Base-by-base conservation (phyloP, 805 yeast species). In the Metschnikowia cerradonensis region DNA sequence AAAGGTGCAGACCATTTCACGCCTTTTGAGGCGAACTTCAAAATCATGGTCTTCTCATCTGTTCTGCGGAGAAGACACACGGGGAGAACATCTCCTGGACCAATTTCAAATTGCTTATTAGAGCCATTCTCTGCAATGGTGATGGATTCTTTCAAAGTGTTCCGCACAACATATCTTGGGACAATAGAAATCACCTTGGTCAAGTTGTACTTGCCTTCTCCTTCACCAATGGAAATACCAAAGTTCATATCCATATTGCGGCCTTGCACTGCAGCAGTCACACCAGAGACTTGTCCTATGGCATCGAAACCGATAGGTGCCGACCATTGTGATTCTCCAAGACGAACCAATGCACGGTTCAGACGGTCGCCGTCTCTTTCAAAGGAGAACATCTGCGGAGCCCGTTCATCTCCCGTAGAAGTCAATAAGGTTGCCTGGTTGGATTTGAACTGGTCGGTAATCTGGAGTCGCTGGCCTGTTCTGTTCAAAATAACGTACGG, bases 1-100 rank as follows among this genome's bases (percentile, higher is more conserved):
- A 95, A 90, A 1, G 98, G 95, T 0, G 97, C 83, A 0, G 97
- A 88, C 96, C 96, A 90, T 31, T 78, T 73, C 1, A 84, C 71
- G 7, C 77, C 73, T 5, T 78, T 68, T 4, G 83, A 85, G 6
- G 79, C 64, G 52, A 84, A 82, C 47, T 85, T 80, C 19, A 88
- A 56, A 57, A 78, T 67, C 32, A 90, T 61, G 58, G 86, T 88
- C 59, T 86, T 88, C 42, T 76, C 72, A 1, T 76, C 73, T 2
- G 73, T 66, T 19, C 82, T 71, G 20, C 84, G 79, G 67, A 90
- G 70, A 23, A 79, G 82, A 62, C 86, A 87, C 17, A 89, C 65
- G 0, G 96, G 90, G 0, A 71, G 52, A 3, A 80, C 64, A 17
- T 71, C 72, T 1, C 75, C 73, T 0, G 85, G 68, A 1, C 68